Percentiles rank a stretch among this genome's conserved stretches.
These are phyloP conservation scores for Trametopsis cervina DNA, from an alignment of 768 basidiomycete species.

Conservation along the genomic window DNA sequence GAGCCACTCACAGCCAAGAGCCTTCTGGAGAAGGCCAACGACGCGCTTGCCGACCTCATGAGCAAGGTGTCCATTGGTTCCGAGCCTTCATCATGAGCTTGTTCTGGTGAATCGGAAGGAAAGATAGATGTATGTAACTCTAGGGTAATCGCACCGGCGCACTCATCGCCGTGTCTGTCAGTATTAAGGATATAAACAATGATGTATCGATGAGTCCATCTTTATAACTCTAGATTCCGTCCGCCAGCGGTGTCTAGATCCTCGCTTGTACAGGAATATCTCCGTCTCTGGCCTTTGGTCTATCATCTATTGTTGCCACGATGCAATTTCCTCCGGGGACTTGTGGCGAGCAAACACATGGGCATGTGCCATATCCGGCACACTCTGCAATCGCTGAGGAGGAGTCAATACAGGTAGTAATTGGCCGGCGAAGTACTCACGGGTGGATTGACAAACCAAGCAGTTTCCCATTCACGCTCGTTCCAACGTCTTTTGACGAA, in stretches of 20 bases:
- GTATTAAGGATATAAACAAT: too few species aligned
- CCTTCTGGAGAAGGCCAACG: slow-evolving; percentile 32
- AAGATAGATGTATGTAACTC: neutral
- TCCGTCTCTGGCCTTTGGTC: neutral
- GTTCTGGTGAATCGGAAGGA: neutral
- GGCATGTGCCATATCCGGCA: slow-evolving; percentile 76
- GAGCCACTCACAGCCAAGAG: slow-evolving; percentile 23
- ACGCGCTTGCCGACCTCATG: slow-evolving; percentile 60
- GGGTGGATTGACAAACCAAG: slow-evolving; percentile 88
- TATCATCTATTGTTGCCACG: neutral
- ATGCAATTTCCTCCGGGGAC: slow-evolving; percentile 17
- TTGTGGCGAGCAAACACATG: slow-evolving; percentile 77
- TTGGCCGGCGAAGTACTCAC: slow-evolving; percentile 34
- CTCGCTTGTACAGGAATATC: too few species aligned
- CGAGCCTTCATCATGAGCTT: neutral
- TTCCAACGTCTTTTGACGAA: slow-evolving; percentile 65
- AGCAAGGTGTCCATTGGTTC: slow-evolving; percentile 43
- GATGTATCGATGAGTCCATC: neutral
- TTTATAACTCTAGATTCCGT: too few species aligned
- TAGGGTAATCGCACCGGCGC: neutral
- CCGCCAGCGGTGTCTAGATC: too few species aligned
- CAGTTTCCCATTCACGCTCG: slow-evolving; percentile 79
- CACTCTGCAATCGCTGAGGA: slow-evolving; percentile 71
- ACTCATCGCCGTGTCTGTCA: too few species aligned
- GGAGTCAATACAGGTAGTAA: neutral